Conservation (phyloP, 768 basidiomycete genomes). For the Hortiboletus campestris region DNA sequence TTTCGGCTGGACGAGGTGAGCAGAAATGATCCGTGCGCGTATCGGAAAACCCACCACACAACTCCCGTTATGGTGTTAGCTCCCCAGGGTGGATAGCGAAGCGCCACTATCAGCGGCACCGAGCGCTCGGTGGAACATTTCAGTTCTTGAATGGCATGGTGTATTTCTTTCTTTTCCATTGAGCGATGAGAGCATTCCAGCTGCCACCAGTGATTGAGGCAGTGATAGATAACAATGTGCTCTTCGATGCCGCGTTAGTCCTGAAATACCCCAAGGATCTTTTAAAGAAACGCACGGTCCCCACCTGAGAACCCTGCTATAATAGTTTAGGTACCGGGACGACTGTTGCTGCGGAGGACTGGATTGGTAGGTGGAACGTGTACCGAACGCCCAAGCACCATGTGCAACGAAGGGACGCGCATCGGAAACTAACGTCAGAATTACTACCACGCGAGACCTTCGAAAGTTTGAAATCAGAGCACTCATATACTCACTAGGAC, state of each 20-base stretch:
- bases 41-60: not conserved
- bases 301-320: not conserved
- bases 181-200: too few relatives aligned
- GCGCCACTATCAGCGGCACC: not conserved
- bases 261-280: not conserved
- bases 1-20: not conserved
- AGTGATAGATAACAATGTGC: too few relatives aligned
- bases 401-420: not conserved
- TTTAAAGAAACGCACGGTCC: not conserved
- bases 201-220: not conserved
- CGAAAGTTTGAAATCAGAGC: not conserved
- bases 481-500: not conserved
- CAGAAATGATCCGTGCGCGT: not conserved
- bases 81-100: not conserved
- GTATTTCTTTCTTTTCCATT: not conserved
- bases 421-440: not conserved
- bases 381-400: not conserved
- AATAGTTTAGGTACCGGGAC: not conserved
- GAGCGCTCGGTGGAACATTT: not conserved
- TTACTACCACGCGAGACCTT: not conserved
- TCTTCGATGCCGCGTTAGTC: not conserved
- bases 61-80: not conserved
- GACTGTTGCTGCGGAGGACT: not conserved
- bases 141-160: not conserved
- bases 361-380: not conserved